Evolutionary conservation across 2,329 filamentous ascomycete species (phyloP).

Genomic region (Emergomyces orientalis): DNA sequence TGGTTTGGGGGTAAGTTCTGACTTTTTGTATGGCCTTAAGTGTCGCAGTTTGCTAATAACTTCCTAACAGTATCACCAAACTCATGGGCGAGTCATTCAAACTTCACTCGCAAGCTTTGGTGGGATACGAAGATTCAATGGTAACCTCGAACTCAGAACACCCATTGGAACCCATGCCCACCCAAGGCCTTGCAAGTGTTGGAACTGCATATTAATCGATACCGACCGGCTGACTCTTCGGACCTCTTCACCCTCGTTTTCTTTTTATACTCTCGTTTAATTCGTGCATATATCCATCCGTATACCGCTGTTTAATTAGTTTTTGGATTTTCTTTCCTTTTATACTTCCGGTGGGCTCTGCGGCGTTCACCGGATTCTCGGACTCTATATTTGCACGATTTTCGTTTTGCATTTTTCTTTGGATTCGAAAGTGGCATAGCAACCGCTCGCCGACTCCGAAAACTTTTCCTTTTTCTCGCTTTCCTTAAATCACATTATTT

Average conservation of each 20-base stretch:
- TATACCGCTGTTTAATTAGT: slow-evolving; percentile 16
- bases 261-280: slow-evolving; percentile 14
- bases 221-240: slow-evolving; percentile 14
- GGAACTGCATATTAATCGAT: slow-evolving; percentile 33
- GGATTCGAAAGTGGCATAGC: background rate
- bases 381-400: background rate
- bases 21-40: slow-evolving; percentile 9
- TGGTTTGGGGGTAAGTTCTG: slow-evolving; percentile 90
- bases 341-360: slow-evolving; percentile 3
- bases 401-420: background rate
- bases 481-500: slow-evolving; percentile 33
- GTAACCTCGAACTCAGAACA: slow-evolving; percentile 23
- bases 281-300: slow-evolving; percentile 13
- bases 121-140: slow-evolving; percentile 71
- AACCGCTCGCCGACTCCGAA: background rate
- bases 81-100: slow-evolving; percentile 98
- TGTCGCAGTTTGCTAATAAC: slow-evolving; percentile 44
- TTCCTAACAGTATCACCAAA: slow-evolving; percentile 45
- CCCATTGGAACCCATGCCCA: slow-evolving; percentile 35
- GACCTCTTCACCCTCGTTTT: slow-evolving; percentile 15
- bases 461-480: slow-evolving; percentile 4
- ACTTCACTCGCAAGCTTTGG: slow-evolving; percentile 85
- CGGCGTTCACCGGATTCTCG: slow-evolving; percentile 8
- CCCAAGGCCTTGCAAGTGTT: slow-evolving; percentile 36
- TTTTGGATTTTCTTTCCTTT: slow-evolving; percentile 12